Conservation (phyloP, 2,329 filamentous ascomycete species). For the Clarireedia sp. region DNA sequence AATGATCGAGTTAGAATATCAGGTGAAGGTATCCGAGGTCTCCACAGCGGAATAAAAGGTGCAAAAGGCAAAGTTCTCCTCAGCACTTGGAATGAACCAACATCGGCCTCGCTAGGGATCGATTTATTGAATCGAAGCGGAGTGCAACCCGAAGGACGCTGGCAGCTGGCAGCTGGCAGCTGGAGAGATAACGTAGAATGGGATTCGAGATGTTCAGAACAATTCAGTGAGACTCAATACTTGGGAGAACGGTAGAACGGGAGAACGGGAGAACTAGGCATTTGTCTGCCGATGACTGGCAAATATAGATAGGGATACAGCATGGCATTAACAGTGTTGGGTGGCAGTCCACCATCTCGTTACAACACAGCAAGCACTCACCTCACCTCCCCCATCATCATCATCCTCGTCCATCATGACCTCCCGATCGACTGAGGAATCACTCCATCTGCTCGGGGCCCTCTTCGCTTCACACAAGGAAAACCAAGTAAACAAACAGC, state of each 20-base stretch:
- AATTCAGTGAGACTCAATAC: conserved; percentile 4
- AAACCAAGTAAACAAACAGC: conserved; percentile 5
- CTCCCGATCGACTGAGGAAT: not conserved
- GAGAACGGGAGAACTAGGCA: not conserved
- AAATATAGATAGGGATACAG: not conserved
- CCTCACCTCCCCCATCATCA: conserved; percentile 1
- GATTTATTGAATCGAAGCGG: conserved; percentile 4
- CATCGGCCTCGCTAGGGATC: conserved; percentile 3
- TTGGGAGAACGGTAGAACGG: not conserved
- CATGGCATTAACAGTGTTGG: not conserved
- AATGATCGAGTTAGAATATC: not conserved
- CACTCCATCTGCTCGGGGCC: conserved; percentile 1
- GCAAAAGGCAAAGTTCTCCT: not conserved
- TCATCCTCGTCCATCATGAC: not conserved
- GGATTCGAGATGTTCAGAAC: not conserved
- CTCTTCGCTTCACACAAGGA: not conserved
- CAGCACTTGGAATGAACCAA: not conserved
- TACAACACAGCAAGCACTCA: not conserved
- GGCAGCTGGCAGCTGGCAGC: not conserved
- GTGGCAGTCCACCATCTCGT: not conserved
- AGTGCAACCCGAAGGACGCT: not conserved
- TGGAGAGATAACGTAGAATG: not conserved
- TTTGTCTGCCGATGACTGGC: not conserved
- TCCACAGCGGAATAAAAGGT: not conserved
- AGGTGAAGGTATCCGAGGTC: not conserved